These are phyloP conservation scores for Coemansia asiatica DNA, from an alignment of 192 early-diverging fungal species.

Conservation along the genomic window DNA sequence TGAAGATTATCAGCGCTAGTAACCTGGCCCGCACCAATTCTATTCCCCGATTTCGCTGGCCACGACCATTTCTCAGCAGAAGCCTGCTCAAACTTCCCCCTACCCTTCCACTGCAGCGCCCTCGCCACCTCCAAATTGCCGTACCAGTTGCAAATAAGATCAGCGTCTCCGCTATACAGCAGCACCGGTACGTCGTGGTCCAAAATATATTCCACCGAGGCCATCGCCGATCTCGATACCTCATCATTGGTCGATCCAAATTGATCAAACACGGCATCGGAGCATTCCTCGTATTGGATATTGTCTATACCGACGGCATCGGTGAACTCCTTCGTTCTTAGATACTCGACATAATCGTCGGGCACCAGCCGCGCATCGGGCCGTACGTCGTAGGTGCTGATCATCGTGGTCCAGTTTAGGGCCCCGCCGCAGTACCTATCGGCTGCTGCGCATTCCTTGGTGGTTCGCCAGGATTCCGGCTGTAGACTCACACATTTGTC, in stretches of 20 bases:
- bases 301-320: slow-evolving; percentile 56
- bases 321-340: slow-evolving; percentile 56
- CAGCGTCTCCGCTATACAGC: slow-evolving; percentile 78
- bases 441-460: slow-evolving; percentile 21
- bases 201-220: slow-evolving; percentile 57
- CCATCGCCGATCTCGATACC: slow-evolving; percentile 46
- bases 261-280: slow-evolving; percentile 53
- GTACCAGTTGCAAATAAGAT: slow-evolving; percentile 78
- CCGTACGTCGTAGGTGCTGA: slow-evolving; percentile 70
- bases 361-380: slow-evolving; percentile 58
- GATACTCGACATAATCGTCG: slow-evolving; percentile 61
- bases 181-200: slow-evolving; percentile 60
- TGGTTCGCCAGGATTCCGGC: slow-evolving; percentile 24
- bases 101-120: slow-evolving; percentile 58
- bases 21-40: slow-evolving; percentile 58
- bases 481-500: slow-evolving; percentile 12
- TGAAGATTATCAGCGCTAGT: slow-evolving; percentile 67
- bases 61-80: slow-evolving; percentile 33
- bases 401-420: slow-evolving; percentile 56
- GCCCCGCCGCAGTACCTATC: slow-evolving; percentile 46
- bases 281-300: slow-evolving; percentile 51
- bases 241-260: slow-evolving; percentile 52
- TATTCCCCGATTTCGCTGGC: slow-evolving; percentile 30
- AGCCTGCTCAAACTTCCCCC: slow-evolving; percentile 18
- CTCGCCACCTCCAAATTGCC: slow-evolving; percentile 36